A percentile compares a stretch with the other conserved stretches of the same genome.
phyloP scores from a whole-genome alignment of 2,329 filamentous ascomycete species.

The Calonectria pauciramosa region DNA sequence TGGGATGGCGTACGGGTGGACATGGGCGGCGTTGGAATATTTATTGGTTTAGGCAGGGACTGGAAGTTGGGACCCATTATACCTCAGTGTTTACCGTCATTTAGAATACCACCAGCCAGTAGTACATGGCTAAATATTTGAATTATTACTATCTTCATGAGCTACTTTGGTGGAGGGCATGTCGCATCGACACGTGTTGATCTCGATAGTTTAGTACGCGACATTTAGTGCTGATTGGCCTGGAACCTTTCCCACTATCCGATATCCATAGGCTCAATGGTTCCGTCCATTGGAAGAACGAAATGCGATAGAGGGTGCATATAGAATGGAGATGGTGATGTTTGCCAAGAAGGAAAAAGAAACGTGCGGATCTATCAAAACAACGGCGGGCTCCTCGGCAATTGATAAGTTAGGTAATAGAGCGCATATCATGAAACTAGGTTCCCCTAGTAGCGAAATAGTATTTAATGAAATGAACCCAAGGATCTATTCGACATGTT shows the following conservation, averaged over 20 bases:
- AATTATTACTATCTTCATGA: neutral
- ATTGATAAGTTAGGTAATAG: neutral
- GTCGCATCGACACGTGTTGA: neutral
- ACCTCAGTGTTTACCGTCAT: neutral
- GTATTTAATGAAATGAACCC: neutral
- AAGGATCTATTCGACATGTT: neutral
- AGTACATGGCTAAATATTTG: neutral
- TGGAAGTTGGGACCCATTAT: neutral
- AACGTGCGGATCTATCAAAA: neutral
- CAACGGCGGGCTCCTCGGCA: neutral
- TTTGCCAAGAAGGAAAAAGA: neutral
- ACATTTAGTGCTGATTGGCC: neutral
- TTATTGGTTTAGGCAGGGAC: neutral
- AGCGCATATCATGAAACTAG: neutral
- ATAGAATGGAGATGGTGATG: neutral
- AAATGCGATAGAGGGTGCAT: neutral
- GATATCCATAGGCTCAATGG: neutral
- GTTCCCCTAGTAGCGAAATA: neutral
- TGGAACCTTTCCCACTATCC: neutral
- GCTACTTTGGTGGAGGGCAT: too few species aligned
- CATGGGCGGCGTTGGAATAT: neutral
- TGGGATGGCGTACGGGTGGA: neutral
- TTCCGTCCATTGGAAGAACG: neutral
- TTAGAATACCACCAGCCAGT: neutral
- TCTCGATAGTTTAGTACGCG: neutral